A percentile compares a stretch with the other conserved stretches of the same genome.
Evolutionary conservation across 495 filamentous ascomycete species (phyloP).

Genomic region (Platismatia glauca): DNA sequence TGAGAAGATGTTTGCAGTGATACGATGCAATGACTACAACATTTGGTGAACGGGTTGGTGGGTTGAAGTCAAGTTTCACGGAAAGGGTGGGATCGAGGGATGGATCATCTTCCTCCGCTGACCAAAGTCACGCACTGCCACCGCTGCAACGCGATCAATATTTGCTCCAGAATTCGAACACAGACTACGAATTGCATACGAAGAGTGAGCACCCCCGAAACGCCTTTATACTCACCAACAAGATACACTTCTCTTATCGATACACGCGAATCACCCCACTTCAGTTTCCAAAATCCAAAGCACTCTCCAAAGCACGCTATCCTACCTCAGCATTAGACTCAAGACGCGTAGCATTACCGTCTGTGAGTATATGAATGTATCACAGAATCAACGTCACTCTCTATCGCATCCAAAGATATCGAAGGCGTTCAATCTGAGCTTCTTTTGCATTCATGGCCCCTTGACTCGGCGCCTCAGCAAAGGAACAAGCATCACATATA

Average conservation of each 20-base stretch:
- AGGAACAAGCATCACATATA: neutral
- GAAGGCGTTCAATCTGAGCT: neutral
- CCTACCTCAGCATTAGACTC: neutral
- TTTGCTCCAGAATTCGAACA: neutral
- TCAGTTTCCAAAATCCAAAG: too few relatives aligned
- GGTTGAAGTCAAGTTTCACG: slow-evolving; percentile 7
- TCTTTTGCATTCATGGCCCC: slow-evolving; percentile 8
- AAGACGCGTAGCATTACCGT: neutral
- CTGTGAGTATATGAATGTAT: too few relatives aligned
- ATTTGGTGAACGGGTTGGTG: neutral
- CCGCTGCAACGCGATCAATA: neutral
- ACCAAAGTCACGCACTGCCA: neutral
- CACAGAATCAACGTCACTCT: neutral
- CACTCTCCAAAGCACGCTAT: neutral
- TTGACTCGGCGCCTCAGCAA: neutral
- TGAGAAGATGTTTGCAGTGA: neutral
- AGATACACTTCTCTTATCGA: neutral
- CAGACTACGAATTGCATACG: neutral
- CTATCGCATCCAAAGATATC: too few relatives aligned
- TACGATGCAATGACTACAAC: neutral
- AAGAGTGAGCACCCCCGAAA: neutral
- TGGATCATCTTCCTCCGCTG: neutral
- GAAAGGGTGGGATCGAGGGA: neutral
- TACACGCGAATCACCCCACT: neutral
- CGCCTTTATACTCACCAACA: neutral